Evolutionary conservation across 306 rosid species (phyloP).

Genomic region (Heteromeles arbutifolia): DNA sequence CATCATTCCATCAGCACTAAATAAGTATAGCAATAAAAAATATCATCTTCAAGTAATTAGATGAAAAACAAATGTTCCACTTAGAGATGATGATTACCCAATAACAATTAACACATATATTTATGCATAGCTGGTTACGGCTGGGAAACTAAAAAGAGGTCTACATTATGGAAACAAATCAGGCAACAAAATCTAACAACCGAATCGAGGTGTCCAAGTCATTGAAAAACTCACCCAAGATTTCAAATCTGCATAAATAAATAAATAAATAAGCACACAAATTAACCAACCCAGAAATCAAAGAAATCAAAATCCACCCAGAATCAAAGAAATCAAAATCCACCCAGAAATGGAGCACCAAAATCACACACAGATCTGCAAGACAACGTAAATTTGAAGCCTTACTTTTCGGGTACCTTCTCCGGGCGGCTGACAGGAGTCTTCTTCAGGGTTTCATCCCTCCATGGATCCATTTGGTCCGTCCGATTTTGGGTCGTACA

Average conservation of each 20-base stretch:
- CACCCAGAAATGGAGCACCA: background rate
- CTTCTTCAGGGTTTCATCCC: conserved; percentile 8
- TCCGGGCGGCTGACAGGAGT: background rate
- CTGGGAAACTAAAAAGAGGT: background rate
- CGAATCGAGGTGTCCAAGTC: conserved; percentile 50
- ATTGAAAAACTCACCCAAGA: conserved; percentile 45
- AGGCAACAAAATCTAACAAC: conserved; percentile 6
- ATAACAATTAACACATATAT: background rate
- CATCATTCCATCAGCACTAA: conserved; percentile 95
- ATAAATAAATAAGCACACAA: background rate
- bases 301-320: no score
- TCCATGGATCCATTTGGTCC: conserved; percentile 3
- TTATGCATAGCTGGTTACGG: background rate
- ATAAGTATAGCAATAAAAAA: conserved; percentile 5
- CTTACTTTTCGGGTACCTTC: conserved; percentile 57
- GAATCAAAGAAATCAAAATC: background rate
- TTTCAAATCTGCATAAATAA: conserved; percentile 41
- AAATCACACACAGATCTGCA: background rate
- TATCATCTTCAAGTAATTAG: conserved; percentile 2
- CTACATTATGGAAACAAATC: background rate
- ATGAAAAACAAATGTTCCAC: background rate
- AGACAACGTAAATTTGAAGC: background rate
- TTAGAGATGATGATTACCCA: background rate
- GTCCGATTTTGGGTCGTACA: no score
- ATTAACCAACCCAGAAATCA: background rate